phyloP scores from a whole-genome alignment of 345 rosid genomes.

The Eucalyptus sp. region DNA sequence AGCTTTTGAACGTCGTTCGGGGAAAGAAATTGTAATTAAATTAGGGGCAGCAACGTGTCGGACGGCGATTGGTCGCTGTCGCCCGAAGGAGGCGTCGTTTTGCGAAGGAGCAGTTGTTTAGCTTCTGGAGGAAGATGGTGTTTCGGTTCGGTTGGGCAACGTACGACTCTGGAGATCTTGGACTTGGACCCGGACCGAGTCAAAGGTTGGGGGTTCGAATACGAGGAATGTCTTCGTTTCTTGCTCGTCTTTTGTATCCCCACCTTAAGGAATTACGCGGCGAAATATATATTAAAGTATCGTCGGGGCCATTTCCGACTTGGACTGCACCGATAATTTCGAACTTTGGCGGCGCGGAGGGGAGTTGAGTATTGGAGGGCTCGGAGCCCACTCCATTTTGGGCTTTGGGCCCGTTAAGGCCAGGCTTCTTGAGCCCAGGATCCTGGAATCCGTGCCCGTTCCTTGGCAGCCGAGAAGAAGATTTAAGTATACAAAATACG shows the following conservation, averaged over 20 bases:
- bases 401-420: background rate
- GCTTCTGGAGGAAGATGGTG: background rate
- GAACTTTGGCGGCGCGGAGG: background rate
- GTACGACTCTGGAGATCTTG: background rate
- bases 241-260: background rate
- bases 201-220: background rate
- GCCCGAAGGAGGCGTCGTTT: background rate
- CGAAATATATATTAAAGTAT: background rate
- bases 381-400: background rate
- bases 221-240: background rate
- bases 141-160: background rate
- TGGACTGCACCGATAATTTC: background rate
- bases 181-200: background rate
- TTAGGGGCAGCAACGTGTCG: background rate
- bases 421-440: background rate
- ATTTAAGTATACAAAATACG: too few relatives aligned
- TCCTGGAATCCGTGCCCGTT: background rate
- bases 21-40: background rate
- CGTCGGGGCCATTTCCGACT: background rate
- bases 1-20: background rate
- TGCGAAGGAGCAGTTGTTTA: background rate
- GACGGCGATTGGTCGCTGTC: background rate
- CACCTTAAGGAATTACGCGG: background rate
- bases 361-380: background rate
- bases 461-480: background rate